Evolutionary conservation across 345 rosid species (phyloP), one percentile per base, ranked within the genome.

Genomic region (Populus tremula): DNA sequence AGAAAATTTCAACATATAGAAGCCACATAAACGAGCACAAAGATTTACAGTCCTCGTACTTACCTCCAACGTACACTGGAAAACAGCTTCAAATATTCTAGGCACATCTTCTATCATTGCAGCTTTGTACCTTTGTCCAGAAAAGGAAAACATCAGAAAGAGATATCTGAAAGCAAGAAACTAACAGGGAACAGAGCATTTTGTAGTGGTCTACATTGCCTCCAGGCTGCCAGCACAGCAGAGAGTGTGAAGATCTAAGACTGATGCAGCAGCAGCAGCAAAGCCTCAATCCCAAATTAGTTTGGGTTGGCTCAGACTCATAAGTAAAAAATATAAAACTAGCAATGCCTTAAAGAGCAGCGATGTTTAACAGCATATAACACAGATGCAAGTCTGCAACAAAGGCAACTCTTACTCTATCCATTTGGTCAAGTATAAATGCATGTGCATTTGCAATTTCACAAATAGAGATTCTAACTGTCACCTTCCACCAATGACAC

Each of bases 31-130:
- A 11, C 20, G 5, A 38, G 31, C n/a, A 64, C 27, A 17, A 29
- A 20, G 27, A 23, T 16, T 67, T 33, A 67, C 53, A 63, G 69
- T 67, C 74, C 16, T 70, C 5, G 70, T 68, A 66, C 87, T 87
- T 70, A 96, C 99, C 98, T 96, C 99, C 63, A 96, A 85, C 31
- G 99, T 94, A 85, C 99, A 96, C 84, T 94, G 98, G 86, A 96
- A 96, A 77, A 96, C 89, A 71, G 98, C 99, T 90, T 96, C 98
- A 88, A 96, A 96, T 83, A 96, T 92, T 63, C 94, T 90, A 43
- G 99, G 96, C 56, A 96, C 98, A 69, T 96, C 99, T 45, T 96
- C 99, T 73, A 94, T 87, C 99, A 96, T 96, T 77, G 92, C 89
- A 69, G 84, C 91, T 81, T 87, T 96, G 86, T 96, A 96, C 90